Evolutionary conservation across 495 filamentous ascomycete genomes (phyloP).

Genomic region (Trypethelium eluteriae): DNA sequence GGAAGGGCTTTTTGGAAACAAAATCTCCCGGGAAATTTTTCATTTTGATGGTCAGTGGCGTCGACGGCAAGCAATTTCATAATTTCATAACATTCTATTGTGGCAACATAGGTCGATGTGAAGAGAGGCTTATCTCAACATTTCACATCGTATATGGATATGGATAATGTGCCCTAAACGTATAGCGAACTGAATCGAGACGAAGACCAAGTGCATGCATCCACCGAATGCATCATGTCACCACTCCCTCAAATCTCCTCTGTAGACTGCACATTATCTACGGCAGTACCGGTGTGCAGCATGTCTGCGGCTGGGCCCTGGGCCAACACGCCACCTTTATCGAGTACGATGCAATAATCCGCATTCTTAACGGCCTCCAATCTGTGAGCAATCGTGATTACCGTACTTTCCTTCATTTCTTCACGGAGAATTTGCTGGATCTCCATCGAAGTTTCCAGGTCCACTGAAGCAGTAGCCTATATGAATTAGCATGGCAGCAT

Average conservation of each 20-base stretch:
- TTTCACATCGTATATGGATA: no score
- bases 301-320: conserved; percentile 25
- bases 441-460: conserved; percentile 64
- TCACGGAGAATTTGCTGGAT: conserved; percentile 70
- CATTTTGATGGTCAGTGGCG: no score
- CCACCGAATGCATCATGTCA: not conserved
- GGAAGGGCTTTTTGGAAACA: no score
- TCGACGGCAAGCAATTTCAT: no score
- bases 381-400: conserved; percentile 81
- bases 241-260: not conserved
- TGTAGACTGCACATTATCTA: not conserved
- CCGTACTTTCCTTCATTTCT: conserved; percentile 69
- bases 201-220: no score
- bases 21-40: no score
- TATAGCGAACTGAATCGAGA: no score
- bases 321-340: conserved; percentile 50
- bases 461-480: conserved; percentile 73
- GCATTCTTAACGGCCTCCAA: conserved; percentile 72
- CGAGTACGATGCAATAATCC: conserved; percentile 63
- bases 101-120: no score
- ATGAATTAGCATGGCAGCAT: conserved; percentile 17
- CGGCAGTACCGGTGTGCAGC: conserved; percentile 13
- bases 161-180: no score
- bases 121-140: no score
- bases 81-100: no score